Percentiles rank a stretch among this genome's conserved stretches.
Evolutionary conservation across 2,329 filamentous ascomycete genomes (phyloP).

Genomic region (Fusarium sp.): DNA sequence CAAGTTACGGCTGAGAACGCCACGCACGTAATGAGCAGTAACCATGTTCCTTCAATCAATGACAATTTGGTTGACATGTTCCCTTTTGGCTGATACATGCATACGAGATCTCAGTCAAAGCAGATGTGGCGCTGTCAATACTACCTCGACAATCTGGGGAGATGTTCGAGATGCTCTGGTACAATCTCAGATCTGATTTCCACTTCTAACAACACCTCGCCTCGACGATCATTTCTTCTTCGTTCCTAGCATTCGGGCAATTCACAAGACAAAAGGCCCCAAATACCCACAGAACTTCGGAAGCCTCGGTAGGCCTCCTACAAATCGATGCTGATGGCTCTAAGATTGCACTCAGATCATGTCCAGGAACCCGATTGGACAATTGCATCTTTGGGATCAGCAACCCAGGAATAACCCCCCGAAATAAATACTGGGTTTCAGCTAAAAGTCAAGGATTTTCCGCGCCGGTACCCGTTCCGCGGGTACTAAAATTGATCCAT

Average conservation of each 20-base stretch:
- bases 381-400: background rate
- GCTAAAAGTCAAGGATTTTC: background rate
- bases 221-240: background rate
- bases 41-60: background rate
- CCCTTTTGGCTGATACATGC: background rate
- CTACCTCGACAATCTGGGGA: background rate
- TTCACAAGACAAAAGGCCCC: background rate
- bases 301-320: background rate
- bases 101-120: background rate
- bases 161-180: background rate
- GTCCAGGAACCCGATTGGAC: background rate
- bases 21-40: background rate
- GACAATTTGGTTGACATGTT: background rate
- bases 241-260: background rate
- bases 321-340: background rate
- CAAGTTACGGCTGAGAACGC: background rate
- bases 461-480: background rate
- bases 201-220: background rate
- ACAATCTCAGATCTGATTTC: background rate
- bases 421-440: background rate
- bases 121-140: background rate
- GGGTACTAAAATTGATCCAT: background rate
- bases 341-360: background rate
- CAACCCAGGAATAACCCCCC: background rate
- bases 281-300: background rate